Base-by-base conservation (phyloP, 192 early-diverging fungal genomes). In the Coemansia sp. region DNA sequence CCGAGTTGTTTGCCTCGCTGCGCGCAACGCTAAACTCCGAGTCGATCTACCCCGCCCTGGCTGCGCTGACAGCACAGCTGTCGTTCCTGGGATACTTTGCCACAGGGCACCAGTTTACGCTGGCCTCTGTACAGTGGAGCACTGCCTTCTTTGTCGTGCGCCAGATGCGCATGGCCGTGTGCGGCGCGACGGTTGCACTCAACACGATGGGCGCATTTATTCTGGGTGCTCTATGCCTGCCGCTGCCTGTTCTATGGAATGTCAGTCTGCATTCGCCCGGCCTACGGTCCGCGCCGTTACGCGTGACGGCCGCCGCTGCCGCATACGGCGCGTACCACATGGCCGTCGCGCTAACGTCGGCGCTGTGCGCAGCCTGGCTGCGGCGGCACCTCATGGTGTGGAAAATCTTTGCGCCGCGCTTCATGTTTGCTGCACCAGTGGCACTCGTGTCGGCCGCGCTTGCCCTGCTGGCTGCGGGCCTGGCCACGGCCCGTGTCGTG, bases 341-440 rank as follows among this genome's bases (percentile, higher is more conserved):
- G 30, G 16, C 76, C 34, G 44, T 77, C 3, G 33, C 79, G 35
- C 51, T 56, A 1, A 64, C 61, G 22, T 51, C 77, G 10, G 80
- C 82, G 21, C 57, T 79, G 25, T 75, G 77, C 28, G 87, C 84
- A 0, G 85, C 79, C 8, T 62, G 70, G 53, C 87, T 90, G 60
- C 63, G 88, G 34, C 72, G 94, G 1, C 92, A 97, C 63, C 76
- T 95, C 49, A 95, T 95, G 94, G 89, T 92, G n/a, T 97, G 92
- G 94, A 91, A 90, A 47, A 79, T 95, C 7, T 97, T 91, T 86
- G 91, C 88, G 8, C 92, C 94, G 1, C 76, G 92, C 50, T 92
- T 88, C 49, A 79, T 97, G 66, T 60, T 89, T 18, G 33, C 67
- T 1, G 56, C 41, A 8, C 67, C 67, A 0, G 57, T 64, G 4